Conservation (phyloP, 768 basidiomycete species). For the Coprinopsis cinerea region DNA sequence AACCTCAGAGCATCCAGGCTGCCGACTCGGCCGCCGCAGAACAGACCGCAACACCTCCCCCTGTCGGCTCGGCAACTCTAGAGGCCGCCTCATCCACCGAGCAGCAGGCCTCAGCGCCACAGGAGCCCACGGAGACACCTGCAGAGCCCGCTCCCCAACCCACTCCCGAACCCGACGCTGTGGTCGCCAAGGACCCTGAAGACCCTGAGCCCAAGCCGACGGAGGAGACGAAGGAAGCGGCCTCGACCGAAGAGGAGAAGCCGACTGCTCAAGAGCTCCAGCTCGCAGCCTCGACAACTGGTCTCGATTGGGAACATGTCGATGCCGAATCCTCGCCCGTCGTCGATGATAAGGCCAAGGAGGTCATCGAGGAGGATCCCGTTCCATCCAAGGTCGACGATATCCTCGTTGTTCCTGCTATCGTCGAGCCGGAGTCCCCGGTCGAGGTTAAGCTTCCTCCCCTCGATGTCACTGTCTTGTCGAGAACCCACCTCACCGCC, state of each 20-base stretch:
- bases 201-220: background rate
- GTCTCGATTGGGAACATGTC: constrained; percentile 1
- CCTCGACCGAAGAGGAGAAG: background rate
- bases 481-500: background rate
- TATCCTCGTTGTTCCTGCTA: background rate
- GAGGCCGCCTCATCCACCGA: too few species aligned
- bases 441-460: background rate
- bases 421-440: background rate
- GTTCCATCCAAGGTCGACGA: background rate
- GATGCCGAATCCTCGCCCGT: background rate
- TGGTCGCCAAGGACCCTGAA: background rate
- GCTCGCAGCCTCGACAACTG: background rate
- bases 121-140: background rate
- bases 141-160: background rate
- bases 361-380: background rate
- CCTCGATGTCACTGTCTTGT: background rate
- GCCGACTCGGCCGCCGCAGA: too few species aligned
- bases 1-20: background rate
- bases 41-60: too few species aligned
- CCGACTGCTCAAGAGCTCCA: background rate
- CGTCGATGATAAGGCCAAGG: background rate
- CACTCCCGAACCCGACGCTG: background rate
- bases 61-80: too few species aligned
- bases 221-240: too few species aligned
- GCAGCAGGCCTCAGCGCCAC: too few species aligned